Percentiles rank a stretch among this genome's conserved stretches.
phyloP scores from a whole-genome alignment of 768 basidiomycete species.

The Hericium coralloides region DNA sequence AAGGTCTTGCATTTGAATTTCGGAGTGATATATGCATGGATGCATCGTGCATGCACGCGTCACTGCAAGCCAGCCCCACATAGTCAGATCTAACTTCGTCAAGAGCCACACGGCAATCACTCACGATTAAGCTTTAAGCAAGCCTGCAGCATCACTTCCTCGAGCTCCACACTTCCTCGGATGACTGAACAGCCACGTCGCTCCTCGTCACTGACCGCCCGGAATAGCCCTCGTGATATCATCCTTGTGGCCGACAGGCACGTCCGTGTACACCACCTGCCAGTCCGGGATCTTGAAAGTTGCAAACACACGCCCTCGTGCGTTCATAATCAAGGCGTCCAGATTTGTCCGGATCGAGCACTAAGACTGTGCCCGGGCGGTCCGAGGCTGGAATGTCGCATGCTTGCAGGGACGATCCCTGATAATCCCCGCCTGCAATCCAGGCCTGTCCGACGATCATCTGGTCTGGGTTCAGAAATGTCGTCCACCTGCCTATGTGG shows the following conservation, averaged over 20 bases:
- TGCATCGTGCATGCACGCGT: no score
- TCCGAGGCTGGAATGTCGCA: constrained; percentile 58
- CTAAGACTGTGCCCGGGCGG: constrained; percentile 44
- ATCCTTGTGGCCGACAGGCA: constrained; percentile 34
- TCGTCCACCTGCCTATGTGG: constrained; percentile 53
- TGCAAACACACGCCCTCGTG: constrained; percentile 38
- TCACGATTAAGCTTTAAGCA: no score
- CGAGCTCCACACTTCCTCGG: constrained; percentile 7
- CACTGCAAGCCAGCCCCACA: no score
- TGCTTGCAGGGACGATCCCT: constrained; percentile 49
- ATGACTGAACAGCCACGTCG: constrained; percentile 23
- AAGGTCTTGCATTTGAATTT: no score
- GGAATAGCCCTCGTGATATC: constrained; percentile 32
- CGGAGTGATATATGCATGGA: no score
- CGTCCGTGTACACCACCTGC: constrained; percentile 25
- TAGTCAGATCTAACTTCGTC: no score
- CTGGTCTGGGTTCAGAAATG: constrained; percentile 45
- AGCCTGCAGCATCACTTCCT: no score
- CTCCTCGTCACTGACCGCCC: constrained; percentile 23
- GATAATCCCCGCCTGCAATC: constrained; percentile 46
- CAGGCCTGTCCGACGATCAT: constrained; percentile 50
- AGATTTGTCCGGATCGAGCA: constrained; percentile 44
- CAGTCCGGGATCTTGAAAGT: constrained; percentile 41
- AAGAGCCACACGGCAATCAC: no score
- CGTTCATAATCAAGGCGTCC: constrained; percentile 54